These are phyloP conservation scores for Penicillium maclennaniae DNA, from an alignment of 495 filamentous ascomycete genomes.

Conservation along the genomic window DNA sequence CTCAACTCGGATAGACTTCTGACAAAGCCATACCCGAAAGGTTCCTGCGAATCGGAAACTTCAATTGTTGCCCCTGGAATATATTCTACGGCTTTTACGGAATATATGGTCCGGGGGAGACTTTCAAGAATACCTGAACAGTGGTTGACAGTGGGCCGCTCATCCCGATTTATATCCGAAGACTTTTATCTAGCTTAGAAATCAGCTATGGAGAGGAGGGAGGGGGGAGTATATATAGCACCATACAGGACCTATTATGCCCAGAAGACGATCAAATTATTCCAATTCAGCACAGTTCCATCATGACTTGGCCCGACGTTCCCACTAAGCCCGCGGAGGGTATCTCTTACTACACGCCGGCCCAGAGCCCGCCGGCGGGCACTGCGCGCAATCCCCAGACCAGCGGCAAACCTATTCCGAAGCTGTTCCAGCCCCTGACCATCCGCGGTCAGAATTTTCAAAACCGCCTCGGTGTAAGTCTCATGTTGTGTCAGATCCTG, in stretches of 20 bases:
- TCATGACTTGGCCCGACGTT: slow-evolving; percentile 37
- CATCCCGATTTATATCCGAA: neutral
- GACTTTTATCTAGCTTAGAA: slow-evolving; percentile 17
- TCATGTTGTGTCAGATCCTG: neutral
- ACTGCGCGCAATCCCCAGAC: slow-evolving; percentile 60
- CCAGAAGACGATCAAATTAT: neutral
- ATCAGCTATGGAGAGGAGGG: no score
- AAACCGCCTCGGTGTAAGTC: slow-evolving; percentile 55
- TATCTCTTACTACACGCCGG: slow-evolving; percentile 67
- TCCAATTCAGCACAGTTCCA: neutral
- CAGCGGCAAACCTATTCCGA: slow-evolving; percentile 54
- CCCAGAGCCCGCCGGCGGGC: slow-evolving; percentile 59
- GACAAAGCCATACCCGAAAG: neutral
- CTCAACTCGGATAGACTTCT: neutral
- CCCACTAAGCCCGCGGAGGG: slow-evolving; percentile 42
- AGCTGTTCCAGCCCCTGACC: slow-evolving; percentile 64
- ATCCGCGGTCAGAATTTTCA: slow-evolving; percentile 56
- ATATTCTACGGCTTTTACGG: neutral
- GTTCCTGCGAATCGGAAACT: neutral
- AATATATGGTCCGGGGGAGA: neutral
- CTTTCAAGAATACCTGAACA: neutral
- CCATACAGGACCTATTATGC: neutral
- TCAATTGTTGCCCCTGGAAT: neutral
- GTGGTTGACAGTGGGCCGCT: no score
- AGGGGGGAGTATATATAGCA: slow-evolving; percentile 5